Evolutionary conservation across 2,329 filamentous ascomycete genomes (phyloP), one percentile per base, ranked within the genome.

Genomic region (Fusarium annulatum): DNA sequence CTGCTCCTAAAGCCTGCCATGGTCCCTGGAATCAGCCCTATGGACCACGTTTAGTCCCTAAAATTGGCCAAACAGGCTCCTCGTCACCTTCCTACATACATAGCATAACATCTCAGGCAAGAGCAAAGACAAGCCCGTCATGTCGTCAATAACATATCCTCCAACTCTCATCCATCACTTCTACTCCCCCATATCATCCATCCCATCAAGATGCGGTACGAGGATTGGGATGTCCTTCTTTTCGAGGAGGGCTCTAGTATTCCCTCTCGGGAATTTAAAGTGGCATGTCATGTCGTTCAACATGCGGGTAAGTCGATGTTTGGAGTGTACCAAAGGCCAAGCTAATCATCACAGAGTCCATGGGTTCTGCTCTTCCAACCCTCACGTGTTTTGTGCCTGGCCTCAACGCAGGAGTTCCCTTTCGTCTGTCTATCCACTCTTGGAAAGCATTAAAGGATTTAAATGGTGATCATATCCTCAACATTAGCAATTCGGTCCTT

Each of bases 221-320:
- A 94, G 76, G 91, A 94, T 78, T 97, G 94, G 94, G 94, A 97
- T 78, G 88, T 96, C 62, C 89, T 97, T 48, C 86, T 97, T 69
- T 97, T 97, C 80, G 92, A 93, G 0, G 82, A 81, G 69, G 87
- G 88, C 69, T 90, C 87, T 76, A 91, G 90, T 76, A 80, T 92
- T 18, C 94, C 94, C 2, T 82, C 95, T 62, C 93, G 94, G 81
- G 94, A 97, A 82, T 97, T 96, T 86, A 92, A 91, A 79, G 94
- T 93, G 12, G 87, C 89, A 69, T 97, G 93, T 80, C 92, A 93
- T 80, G 90, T 92, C 38, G 88, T 91, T n/a, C 84, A 86, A 10
- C 87, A 89, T 77, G 64, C 80, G 55, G 85, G 86, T 86, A 74
- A 69, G 81, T 70, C 2, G 16, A 26, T n/a, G 7, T 21, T 36